These are phyloP conservation scores for Babesia caballi DNA, from an alignment of 169 alveolate species.

Conservation along the genomic window DNA sequence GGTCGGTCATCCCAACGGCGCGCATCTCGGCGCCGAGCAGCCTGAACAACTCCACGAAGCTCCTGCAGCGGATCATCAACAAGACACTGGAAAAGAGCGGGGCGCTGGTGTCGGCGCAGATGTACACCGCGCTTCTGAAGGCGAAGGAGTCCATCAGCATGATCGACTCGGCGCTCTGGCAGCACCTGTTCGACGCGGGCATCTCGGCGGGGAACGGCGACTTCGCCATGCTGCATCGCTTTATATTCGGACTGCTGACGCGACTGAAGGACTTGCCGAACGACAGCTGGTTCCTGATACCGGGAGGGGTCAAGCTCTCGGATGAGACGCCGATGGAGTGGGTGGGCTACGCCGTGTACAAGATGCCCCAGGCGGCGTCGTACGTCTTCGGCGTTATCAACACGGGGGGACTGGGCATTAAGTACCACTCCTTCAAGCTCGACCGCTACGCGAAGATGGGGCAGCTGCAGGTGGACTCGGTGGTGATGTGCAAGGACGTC, in stretches of 20 bases:
- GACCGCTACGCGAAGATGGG: conserved; percentile 69
- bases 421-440: conserved; percentile 75
- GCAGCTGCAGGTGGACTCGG: conserved; percentile 69
- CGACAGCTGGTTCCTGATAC: conserved; percentile 57
- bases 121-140: conserved; percentile 34
- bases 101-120: conserved; percentile 21
- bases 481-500: conserved; percentile 72
- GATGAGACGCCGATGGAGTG: conserved; percentile 57
- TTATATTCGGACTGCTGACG: conserved; percentile 52
- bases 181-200: conserved; percentile 50
- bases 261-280: conserved; percentile 52
- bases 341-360: conserved; percentile 48
- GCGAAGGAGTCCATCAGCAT: conserved; percentile 57
- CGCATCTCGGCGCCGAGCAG: conserved; percentile 38
- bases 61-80: conserved; percentile 28
- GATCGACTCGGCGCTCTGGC: conserved; percentile 55
- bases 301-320: conserved; percentile 52
- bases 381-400: conserved; percentile 48
- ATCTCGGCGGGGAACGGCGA: conserved; percentile 38
- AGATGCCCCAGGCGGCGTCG: conserved; percentile 17
- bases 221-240: conserved; percentile 49
- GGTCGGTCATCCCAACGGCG: conserved; percentile 54
- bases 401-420: conserved; percentile 57
- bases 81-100: conserved; percentile 60
- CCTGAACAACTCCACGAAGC: conserved; percentile 40